Evolutionary conservation across 2,329 filamentous ascomycete species (phyloP), one percentile per base, ranked within the genome.

Genomic region (Aplosporella prunicola): DNA sequence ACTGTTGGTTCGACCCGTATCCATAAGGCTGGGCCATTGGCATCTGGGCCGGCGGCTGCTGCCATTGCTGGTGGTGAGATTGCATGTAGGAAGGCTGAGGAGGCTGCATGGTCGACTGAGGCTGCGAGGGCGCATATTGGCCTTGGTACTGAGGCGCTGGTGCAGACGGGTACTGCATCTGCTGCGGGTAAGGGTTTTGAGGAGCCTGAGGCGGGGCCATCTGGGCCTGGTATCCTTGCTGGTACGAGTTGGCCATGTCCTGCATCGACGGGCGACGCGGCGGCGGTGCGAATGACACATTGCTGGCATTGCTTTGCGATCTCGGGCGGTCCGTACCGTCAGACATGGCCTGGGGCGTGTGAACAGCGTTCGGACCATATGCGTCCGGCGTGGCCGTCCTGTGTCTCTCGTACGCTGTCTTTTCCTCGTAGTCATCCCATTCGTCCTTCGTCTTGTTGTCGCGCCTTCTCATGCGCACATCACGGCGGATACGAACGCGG

Each of bases 401-500:
- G 45, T 71, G 63, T 4, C 63, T 56, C 11, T 64, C 60, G 44
- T 68, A 68, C 5, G 58, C 60, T 27, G 57, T 59, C n/a, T 72
- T 68, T 8, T 72, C 71, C 9, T 75, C 70, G 43, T 74, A 80
- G 5, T 75, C 72, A n/a, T 84, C 78, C 53, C 79, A 81, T 15
- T 82, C 76, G 29, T 63, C 62, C 32, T 66, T 66, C 9, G 69
- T 64, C 63, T 89, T 88, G 43, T 73, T 73, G 43, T 86, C 82
- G 24, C 86, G 78, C 53, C 85, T 80, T 61, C 87, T 79, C 83
- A 94, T 93, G 41, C 87, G 79, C 5, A 93, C 85, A 62, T 96
- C 91, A 45, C 91, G 83, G 40, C 91, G 78, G 52, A 98, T 98
- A 30, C 91, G 82, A 18, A 98, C 91, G 48, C 89, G 85, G 60